Percentiles rank a stretch among this genome's conserved stretches.
Evolutionary conservation across 2,329 filamentous ascomycete species (phyloP).

Genomic region (Exophiala bonariae): DNA sequence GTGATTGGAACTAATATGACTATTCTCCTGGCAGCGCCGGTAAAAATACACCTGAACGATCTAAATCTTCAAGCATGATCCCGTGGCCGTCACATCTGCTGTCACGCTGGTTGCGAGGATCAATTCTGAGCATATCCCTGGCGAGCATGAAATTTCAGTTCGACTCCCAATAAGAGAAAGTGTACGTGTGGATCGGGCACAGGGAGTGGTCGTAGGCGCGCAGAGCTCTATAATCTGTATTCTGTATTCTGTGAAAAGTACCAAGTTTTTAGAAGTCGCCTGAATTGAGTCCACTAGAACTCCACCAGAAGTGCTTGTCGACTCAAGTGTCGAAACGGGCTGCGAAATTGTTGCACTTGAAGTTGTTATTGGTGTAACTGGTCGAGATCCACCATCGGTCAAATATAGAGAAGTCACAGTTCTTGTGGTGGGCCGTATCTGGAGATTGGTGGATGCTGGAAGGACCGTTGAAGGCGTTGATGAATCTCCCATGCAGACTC

Average conservation of each 20-base stretch:
- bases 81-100: slow-evolving; percentile 12
- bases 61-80: slow-evolving; percentile 12
- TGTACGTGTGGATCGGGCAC: slow-evolving; percentile 13
- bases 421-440: no score
- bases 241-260: slow-evolving; percentile 17
- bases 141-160: slow-evolving; percentile 23
- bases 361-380: slow-evolving; percentile 3
- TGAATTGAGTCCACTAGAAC: slow-evolving; percentile 12
- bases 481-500: neutral
- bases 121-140: slow-evolving; percentile 14
- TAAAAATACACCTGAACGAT: neutral
- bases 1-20: no score
- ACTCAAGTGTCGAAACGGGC: neutral
- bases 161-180: slow-evolving; percentile 9
- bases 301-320: slow-evolving; percentile 7
- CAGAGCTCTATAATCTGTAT: slow-evolving; percentile 20
- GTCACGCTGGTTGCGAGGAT: slow-evolving; percentile 12
- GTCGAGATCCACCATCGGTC: slow-evolving; percentile 9
- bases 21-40: no score
- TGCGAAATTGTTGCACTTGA: neutral
- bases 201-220: slow-evolving; percentile 12
- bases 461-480: no score
- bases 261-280: slow-evolving; percentile 16
- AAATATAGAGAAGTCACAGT: neutral
- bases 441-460: no score